Evolutionary conservation across 2,329 filamentous ascomycete genomes (phyloP), one percentile per base, ranked within the genome.

Genomic region (Talaromyces albobiverticillius): DNA sequence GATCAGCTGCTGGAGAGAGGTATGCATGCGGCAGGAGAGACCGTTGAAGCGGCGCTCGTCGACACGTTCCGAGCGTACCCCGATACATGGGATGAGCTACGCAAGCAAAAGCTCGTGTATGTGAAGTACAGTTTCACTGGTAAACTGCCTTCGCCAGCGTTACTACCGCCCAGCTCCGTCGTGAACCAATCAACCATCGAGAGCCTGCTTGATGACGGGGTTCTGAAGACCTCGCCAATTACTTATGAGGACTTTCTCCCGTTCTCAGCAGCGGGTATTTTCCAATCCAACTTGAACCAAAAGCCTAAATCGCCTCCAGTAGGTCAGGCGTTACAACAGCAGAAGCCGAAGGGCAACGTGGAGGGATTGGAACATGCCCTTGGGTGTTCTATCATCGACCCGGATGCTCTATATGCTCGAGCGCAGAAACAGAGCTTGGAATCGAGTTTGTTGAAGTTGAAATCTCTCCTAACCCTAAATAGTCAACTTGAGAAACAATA

Each of bases 191-290:
- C 46, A 5, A 49, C 10, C 25, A 32, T 50, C 14, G 36, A 42
- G 16, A 43, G 26, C 38, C 45, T 54, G 13, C 36, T 79, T 1
- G 51, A 60, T 2, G 47, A 64, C 0, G 68, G 69, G 0, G 23
- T 69, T 3, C 34, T 81, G 0, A 60, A 67, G 36, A 69, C 67
- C 4, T 61, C 70, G 3, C 76, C 79, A 2, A 71, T 82, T 16
- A 79, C 74, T 0, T 82, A 82, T 53, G 79, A 82, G 54, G 79
- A 82, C 51, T 82, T 82, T 46, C 64, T 82, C 3, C 79, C 79
- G 0, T 62, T 82, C 2, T 80, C 77, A 1, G 79, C 79, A 0
- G 79, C 77, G 0, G 79, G 79, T 0, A 82, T 82, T 36, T 79
- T 80, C 57, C 71, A 71, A 36, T 78, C 76, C 0, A 79, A 78